These are phyloP conservation scores for Acorus gramineus DNA, from an alignment of 106 monocot species.

Conservation along the genomic window DNA sequence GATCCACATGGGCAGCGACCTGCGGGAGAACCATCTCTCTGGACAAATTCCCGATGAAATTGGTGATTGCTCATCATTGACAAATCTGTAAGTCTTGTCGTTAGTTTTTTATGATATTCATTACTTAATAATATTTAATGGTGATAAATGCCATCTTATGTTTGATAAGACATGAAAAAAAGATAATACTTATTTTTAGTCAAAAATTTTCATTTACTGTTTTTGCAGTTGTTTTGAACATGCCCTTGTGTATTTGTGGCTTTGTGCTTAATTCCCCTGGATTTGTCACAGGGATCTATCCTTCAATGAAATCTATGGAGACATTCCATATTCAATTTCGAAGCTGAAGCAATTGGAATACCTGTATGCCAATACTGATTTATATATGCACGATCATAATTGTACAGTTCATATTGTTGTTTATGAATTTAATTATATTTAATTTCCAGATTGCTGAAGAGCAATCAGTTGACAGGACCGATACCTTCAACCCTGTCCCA, in stretches of 20 bases:
- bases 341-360: conserved; percentile 77
- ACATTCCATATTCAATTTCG: conserved; percentile 88
- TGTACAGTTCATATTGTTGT: background rate
- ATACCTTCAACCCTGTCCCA: conserved; percentile 94
- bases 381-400: background rate
- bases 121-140: background rate
- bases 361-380: conserved; percentile 31
- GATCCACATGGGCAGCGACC: conserved; percentile 36
- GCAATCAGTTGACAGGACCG: conserved; percentile 70
- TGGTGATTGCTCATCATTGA: conserved; percentile 67
- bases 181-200: too few species aligned
- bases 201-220: background rate
- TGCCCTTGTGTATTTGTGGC: background rate
- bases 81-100: conserved; percentile 41
- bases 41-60: conserved; percentile 97
- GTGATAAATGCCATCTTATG: too few species aligned
- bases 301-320: conserved; percentile 76
- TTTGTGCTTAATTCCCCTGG: background rate
- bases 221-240: background rate
- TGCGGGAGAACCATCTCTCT: conserved; percentile 55
- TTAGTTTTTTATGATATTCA: background rate
- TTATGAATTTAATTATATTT: background rate
- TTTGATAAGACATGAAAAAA: too few species aligned
- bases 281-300: conserved; percentile 56
- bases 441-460: conserved; percentile 63